Percentiles rank a stretch among this genome's conserved stretches.
Conservation (phyloP, 768 basidiomycete species). For the Pleurotus djamor region DNA sequence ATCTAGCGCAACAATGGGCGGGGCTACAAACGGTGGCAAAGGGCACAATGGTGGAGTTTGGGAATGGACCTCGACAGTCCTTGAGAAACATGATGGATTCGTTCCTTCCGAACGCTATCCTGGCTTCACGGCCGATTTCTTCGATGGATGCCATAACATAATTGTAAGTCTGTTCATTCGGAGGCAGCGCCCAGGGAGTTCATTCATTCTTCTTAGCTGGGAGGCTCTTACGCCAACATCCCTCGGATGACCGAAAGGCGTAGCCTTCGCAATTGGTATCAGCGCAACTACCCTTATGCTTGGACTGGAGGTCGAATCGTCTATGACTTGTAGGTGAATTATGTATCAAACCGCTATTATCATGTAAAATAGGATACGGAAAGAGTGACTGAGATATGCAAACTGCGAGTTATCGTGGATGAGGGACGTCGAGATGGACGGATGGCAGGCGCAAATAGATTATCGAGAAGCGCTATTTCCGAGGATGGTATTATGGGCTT, state of each 20-base stretch:
- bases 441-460: no score
- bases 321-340: constrained; percentile 35
- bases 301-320: constrained; percentile 75
- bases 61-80: constrained; percentile 93
- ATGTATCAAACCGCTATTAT: background rate
- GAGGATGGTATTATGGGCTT: background rate
- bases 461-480: no score
- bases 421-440: no score
- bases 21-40: constrained; percentile 43
- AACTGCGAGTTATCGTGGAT: no score
- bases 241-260: constrained; percentile 78
- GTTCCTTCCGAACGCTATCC: constrained; percentile 79
- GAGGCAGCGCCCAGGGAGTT: background rate
- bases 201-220: constrained; percentile 51
- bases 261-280: constrained; percentile 88
- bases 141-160: constrained; percentile 82
- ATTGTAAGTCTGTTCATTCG: constrained; percentile 57
- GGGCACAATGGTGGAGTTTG: constrained; percentile 95
- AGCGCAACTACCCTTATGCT: constrained; percentile 86
- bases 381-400: no score
- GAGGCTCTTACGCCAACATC: constrained; percentile 86
- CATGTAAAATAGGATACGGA: no score
- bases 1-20: constrained; percentile 66
- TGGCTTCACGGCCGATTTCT: constrained; percentile 89
- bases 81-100: constrained; percentile 76